Percentiles rank a stretch among this genome's conserved stretches.
phyloP scores from a whole-genome alignment of 805 yeast species.

The Kuraishia ogatae region DNA sequence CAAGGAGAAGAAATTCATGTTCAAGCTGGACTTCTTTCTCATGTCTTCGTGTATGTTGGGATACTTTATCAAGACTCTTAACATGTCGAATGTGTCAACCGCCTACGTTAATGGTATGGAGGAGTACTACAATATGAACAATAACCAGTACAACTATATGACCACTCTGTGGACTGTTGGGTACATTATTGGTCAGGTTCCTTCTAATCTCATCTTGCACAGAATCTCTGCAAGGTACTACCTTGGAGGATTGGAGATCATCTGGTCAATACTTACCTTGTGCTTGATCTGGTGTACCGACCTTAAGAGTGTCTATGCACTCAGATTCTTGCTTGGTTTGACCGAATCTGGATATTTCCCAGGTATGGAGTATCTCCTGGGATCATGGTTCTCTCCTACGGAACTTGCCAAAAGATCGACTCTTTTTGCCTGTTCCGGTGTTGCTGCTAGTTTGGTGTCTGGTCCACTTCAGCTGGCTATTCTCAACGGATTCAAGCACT shows the following conservation, averaged over 20 bases:
- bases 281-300: slow-evolving; percentile 23
- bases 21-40: slow-evolving; percentile 27
- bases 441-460: slow-evolving; percentile 25
- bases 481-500: slow-evolving; percentile 14
- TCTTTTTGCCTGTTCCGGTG: slow-evolving; percentile 25
- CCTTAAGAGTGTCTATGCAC: slow-evolving; percentile 19
- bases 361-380: slow-evolving; percentile 34
- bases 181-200: slow-evolving; percentile 42
- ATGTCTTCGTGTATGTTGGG: slow-evolving; percentile 22
- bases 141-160: slow-evolving; percentile 42
- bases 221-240: slow-evolving; percentile 32
- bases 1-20: slow-evolving; percentile 23
- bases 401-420: slow-evolving; percentile 28
- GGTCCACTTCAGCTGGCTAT: slow-evolving; percentile 30
- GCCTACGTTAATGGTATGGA: slow-evolving; percentile 62
- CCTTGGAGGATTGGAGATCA: slow-evolving; percentile 32
- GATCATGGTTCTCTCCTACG: slow-evolving; percentile 24
- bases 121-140: slow-evolving; percentile 45
- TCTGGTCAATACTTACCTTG: slow-evolving; percentile 36
- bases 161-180: slow-evolving; percentile 40
- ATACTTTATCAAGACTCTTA: slow-evolving; percentile 6
- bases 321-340: slow-evolving; percentile 32
- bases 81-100: slow-evolving; percentile 39
- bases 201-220: slow-evolving; percentile 34
- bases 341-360: slow-evolving; percentile 42